Percentiles rank a stretch among this genome's conserved stretches.
Evolutionary conservation across 179 eudicot genomes (phyloP).

Genomic region (Heliamphora pulchella): DNA sequence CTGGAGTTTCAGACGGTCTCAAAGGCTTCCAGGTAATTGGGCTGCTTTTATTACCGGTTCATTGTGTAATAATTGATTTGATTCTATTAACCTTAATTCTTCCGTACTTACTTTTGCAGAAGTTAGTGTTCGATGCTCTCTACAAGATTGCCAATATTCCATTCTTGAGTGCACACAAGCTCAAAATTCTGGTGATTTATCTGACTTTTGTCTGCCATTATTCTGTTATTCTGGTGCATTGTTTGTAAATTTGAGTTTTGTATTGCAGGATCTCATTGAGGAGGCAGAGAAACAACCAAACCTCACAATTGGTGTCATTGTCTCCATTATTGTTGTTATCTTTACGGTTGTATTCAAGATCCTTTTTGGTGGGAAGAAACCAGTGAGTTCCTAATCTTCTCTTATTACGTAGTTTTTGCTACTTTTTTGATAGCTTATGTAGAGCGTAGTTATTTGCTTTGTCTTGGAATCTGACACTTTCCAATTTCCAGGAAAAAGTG

Average conservation of each 20-base stretch:
- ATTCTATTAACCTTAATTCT: not conserved
- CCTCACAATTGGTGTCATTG: constrained; percentile 47
- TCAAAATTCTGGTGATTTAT: constrained; percentile 48
- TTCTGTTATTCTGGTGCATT: not conserved
- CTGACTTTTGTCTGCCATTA: not conserved
- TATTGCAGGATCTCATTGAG: constrained; percentile 55
- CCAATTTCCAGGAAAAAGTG: constrained; percentile 32
- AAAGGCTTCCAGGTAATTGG: constrained; percentile 59
- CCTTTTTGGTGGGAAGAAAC: constrained; percentile 59
- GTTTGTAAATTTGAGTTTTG: not conserved
- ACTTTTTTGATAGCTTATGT: not conserved
- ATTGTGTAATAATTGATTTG: not conserved
- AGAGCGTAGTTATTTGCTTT: not conserved
- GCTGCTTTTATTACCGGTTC: not conserved
- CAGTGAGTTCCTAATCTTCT: constrained; percentile 31
- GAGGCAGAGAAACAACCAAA: constrained; percentile 72
- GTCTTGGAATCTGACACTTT: not conserved
- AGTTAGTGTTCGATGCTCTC: constrained; percentile 55
- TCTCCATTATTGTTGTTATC: constrained; percentile 40
- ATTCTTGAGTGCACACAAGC: constrained; percentile 57
- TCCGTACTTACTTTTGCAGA: constrained; percentile 36
- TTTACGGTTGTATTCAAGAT: constrained; percentile 39
- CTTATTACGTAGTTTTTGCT: constrained; percentile 18
- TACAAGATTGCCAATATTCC: constrained; percentile 76
- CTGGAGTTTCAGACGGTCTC: constrained; percentile 35